These are phyloP conservation scores for Xylariaceae sp. DNA, from an alignment of 2,329 filamentous ascomycete genomes.

Conservation along the genomic window DNA sequence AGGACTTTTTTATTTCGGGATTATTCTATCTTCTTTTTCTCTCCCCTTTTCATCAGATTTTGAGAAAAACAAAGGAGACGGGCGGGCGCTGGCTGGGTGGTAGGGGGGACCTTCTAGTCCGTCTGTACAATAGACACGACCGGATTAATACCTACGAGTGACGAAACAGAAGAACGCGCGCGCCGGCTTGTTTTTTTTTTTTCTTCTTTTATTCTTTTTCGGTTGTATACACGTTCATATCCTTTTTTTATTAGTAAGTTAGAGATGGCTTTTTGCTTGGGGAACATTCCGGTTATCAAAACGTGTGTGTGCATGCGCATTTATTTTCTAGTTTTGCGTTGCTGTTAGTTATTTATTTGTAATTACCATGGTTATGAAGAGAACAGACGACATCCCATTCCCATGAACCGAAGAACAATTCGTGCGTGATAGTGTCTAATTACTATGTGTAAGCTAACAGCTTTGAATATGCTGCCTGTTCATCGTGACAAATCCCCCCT, in stretches of 20 bases:
- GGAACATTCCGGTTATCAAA: background rate
- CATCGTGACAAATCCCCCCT: background rate
- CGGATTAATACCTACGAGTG: background rate
- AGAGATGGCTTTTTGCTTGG: background rate
- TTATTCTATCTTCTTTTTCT: background rate
- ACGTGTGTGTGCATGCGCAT: background rate
- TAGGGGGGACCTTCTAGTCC: background rate
- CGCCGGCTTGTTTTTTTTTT: background rate
- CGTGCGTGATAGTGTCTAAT: background rate
- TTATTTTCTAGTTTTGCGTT: background rate
- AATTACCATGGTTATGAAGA: background rate
- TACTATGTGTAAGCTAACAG: background rate
- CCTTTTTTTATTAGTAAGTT: background rate
- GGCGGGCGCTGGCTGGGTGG: background rate
- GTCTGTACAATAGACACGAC: background rate
- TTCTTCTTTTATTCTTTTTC: constrained; percentile 7
- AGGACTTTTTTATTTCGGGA: no score
- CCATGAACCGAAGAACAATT: background rate
- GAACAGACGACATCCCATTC: background rate
- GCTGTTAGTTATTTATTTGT: background rate
- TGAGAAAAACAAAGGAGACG: background rate
- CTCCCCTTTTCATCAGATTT: background rate
- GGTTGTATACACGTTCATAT: background rate
- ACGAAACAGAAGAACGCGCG: background rate
- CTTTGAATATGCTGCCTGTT: background rate